A percentile compares a stretch with the other conserved stretches of the same genome.
Conservation (phyloP, 2,329 filamentous ascomycete genomes). For the Chaetomium sp. region DNA sequence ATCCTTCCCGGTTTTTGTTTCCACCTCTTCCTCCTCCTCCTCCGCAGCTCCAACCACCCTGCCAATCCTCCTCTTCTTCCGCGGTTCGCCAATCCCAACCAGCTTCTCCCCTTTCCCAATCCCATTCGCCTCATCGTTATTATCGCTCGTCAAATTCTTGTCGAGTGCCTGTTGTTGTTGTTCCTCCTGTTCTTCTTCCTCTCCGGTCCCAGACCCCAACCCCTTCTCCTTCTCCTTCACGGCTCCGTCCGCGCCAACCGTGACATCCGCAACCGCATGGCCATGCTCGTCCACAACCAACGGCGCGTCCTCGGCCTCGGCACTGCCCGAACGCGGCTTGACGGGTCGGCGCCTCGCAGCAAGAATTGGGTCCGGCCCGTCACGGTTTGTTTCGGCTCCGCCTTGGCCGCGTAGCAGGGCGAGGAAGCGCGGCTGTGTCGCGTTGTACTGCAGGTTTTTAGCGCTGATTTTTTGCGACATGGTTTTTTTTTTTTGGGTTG, state of each 20-base stretch:
- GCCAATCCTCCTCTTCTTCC: slow-evolving; percentile 40
- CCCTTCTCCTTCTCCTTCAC: slow-evolving; percentile 28
- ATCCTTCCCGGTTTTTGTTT: slow-evolving; percentile 12
- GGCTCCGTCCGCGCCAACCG: slow-evolving; percentile 37
- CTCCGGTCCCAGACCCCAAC: background rate
- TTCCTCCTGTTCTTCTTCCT: background rate
- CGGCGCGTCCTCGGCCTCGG: slow-evolving; percentile 70
- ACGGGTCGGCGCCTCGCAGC: slow-evolving; percentile 42
- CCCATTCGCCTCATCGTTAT: slow-evolving; percentile 23
- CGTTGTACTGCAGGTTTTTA: slow-evolving; percentile 64
- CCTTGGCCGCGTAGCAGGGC: slow-evolving; percentile 48
- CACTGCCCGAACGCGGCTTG: slow-evolving; percentile 54
- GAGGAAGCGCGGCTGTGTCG: slow-evolving; percentile 54
- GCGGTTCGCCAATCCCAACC: slow-evolving; percentile 16
- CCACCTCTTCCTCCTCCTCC: slow-evolving; percentile 26
- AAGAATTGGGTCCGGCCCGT: slow-evolving; percentile 48
- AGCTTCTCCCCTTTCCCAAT: slow-evolving; percentile 20
- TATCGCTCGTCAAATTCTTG: slow-evolving; percentile 22
- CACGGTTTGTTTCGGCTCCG: slow-evolving; percentile 37
- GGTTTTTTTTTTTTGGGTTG: background rate
- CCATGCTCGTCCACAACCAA: slow-evolving; percentile 68
- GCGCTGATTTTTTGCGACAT: slow-evolving; percentile 52
- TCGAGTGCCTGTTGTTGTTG: slow-evolving; percentile 8
- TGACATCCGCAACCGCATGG: slow-evolving; percentile 46
- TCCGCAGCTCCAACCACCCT: slow-evolving; percentile 40